Conservation (phyloP, 192 early-diverging fungal genomes). For the Umbelopsis ramanniana region DNA sequence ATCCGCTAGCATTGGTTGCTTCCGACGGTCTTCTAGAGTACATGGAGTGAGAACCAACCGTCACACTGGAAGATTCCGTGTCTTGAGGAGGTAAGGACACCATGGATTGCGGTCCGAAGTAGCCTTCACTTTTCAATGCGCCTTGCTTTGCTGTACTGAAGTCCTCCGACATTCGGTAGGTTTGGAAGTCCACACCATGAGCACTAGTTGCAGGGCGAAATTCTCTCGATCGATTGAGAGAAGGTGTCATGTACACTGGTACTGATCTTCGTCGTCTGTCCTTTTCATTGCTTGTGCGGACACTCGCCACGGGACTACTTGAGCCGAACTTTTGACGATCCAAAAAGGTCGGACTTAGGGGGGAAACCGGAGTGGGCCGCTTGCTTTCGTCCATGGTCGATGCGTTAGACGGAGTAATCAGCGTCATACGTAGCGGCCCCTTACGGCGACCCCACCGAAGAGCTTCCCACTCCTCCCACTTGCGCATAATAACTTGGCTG, state of each 20-base stretch:
- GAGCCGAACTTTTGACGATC: constrained; percentile 17
- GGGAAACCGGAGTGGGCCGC: constrained; percentile 6
- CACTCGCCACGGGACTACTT: neutral
- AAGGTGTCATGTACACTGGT: neutral
- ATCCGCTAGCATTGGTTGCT: neutral
- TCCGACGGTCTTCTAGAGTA: constrained; percentile 6
- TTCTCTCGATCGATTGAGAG: neutral
- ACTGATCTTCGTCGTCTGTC: neutral
- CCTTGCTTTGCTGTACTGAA: neutral
- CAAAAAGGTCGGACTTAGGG: constrained; percentile 2
- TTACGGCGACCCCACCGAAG: constrained; percentile 26
- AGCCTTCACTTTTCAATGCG: neutral
- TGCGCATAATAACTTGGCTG: constrained; percentile 47
- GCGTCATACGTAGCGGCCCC: constrained; percentile 17
- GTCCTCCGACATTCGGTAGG: neutral
- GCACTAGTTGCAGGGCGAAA: neutral
- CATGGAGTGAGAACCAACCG: neutral
- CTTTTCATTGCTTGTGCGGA: neutral
- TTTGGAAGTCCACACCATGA: neutral
- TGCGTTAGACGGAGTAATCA: constrained; percentile 13
- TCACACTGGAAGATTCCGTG: neutral
- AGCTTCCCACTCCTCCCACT: constrained; percentile 57
- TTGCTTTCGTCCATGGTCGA: constrained; percentile 3
- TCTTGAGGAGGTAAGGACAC: neutral
- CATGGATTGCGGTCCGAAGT: neutral